A percentile compares a stretch with the other conserved stretches of the same genome.
Conservation (phyloP, 306 rosid genomes). For the Lablab purpureus region DNA sequence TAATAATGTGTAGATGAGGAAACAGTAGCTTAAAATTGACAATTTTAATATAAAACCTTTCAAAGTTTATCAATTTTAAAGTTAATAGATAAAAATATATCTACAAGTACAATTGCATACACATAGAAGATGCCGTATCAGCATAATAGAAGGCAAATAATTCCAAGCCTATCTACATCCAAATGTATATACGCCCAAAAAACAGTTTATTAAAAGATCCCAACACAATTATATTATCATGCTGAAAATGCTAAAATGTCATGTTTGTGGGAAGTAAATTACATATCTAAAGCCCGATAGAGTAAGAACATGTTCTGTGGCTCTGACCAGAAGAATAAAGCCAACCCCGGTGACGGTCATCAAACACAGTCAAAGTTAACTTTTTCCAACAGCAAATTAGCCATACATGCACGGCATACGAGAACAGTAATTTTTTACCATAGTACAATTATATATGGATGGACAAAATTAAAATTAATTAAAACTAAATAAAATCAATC, state of each 20-base stretch:
- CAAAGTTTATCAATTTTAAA: not conserved
- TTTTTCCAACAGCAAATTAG: slow-evolving; percentile 3
- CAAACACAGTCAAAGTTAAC: not conserved
- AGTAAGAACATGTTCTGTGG: not conserved
- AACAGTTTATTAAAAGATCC: not conserved
- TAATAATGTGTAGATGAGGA: not conserved
- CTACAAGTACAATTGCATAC: not conserved
- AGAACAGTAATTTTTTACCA: not conserved
- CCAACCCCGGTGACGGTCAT: not conserved
- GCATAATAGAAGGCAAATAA: not conserved
- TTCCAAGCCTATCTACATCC: not conserved
- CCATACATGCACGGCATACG: not conserved
- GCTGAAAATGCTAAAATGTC: not conserved
- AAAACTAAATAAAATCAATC: not conserved
- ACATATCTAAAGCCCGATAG: not conserved
- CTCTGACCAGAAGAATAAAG: not conserved
- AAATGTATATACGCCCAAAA: not conserved
- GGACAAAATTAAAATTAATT: not conserved
- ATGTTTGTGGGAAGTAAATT: not conserved
- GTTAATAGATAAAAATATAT: not conserved
- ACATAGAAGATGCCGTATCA: not conserved
- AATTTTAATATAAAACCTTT: not conserved
- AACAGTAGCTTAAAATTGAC: not conserved
- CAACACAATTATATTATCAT: not conserved
- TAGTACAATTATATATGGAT: not conserved